phyloP scores from a whole-genome alignment of 2,329 filamentous ascomycete species.

The Ceratocystis eucalypticola region DNA sequence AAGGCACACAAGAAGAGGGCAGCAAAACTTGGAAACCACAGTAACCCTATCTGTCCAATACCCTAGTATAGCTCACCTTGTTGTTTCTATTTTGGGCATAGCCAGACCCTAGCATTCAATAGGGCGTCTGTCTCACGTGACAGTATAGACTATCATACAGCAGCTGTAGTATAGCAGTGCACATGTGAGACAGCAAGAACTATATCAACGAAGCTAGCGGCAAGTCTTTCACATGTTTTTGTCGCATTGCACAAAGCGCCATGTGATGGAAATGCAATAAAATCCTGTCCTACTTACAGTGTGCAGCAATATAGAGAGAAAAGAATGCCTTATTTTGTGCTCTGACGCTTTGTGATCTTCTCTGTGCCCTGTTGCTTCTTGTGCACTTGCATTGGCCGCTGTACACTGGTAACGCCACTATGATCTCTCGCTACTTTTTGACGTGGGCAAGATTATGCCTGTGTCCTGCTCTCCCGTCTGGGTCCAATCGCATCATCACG shows the following conservation, averaged over 20 bases:
- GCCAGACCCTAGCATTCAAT: background rate
- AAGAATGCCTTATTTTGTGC: background rate
- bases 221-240: background rate
- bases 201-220: too few species aligned
- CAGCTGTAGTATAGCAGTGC: too few species aligned
- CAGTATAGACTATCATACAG: too few species aligned
- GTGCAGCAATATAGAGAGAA: background rate
- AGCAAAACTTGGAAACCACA: background rate
- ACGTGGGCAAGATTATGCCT: too few species aligned
- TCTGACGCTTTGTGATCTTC: too few species aligned
- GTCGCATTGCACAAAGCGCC: background rate
- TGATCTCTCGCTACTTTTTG: too few species aligned
- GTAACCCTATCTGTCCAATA: background rate
- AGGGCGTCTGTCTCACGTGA: background rate
- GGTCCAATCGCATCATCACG: too few species aligned
- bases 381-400: background rate
- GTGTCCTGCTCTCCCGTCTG: too few species aligned
- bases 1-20: background rate
- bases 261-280: conserved; percentile 1
- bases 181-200: too few species aligned
- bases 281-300: background rate
- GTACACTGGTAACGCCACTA: background rate
- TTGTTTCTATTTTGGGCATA: background rate
- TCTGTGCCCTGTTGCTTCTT: background rate
- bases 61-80: background rate